phyloP scores from a whole-genome alignment of 805 yeast species.

The Kluyveromyces wickerhamii region DNA sequence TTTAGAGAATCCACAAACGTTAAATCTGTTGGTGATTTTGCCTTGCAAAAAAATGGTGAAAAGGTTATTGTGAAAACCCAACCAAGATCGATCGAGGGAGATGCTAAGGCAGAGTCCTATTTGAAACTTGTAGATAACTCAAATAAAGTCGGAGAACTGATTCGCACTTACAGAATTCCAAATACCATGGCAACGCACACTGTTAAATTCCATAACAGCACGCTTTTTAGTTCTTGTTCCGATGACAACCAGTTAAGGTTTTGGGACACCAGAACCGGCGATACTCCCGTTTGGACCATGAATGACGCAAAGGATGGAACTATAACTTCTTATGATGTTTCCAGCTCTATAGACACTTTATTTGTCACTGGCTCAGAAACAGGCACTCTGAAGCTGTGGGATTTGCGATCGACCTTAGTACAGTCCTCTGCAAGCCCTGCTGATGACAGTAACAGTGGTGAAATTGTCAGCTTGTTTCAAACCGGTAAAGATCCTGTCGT shows the following conservation, averaged over 20 bases:
- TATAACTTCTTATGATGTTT: slow-evolving; percentile 23
- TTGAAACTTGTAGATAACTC: slow-evolving; percentile 27
- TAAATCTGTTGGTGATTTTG: slow-evolving; percentile 24
- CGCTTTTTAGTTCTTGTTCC: slow-evolving; percentile 26
- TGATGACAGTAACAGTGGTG: slow-evolving; percentile 14
- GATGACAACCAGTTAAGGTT: slow-evolving; percentile 27
- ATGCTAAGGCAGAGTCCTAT: slow-evolving; percentile 16
- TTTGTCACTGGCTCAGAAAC: slow-evolving; percentile 28
- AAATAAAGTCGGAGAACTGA: slow-evolving; percentile 25
- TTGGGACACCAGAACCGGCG: slow-evolving; percentile 27
- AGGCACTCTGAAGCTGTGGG: slow-evolving; percentile 30
- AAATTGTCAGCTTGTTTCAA: slow-evolving; percentile 22
- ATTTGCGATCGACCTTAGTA: slow-evolving; percentile 24
- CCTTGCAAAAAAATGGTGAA: slow-evolving; percentile 13
- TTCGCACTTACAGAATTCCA: slow-evolving; percentile 23
- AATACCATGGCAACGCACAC: slow-evolving; percentile 26
- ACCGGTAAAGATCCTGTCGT: slow-evolving; percentile 28
- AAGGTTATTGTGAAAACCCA: slow-evolving; percentile 28
- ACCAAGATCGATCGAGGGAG: slow-evolving; percentile 6
- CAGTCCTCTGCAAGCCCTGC: slow-evolving; percentile 24
- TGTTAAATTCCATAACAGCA: slow-evolving; percentile 26
- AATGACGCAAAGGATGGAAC: slow-evolving; percentile 24
- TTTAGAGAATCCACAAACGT: slow-evolving; percentile 23
- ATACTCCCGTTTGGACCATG: slow-evolving; percentile 19
- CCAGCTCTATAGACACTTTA: slow-evolving; percentile 21